These are phyloP conservation scores for Stachybotrys echinatus DNA, from an alignment of 2,329 filamentous ascomycete genomes.

Conservation along the genomic window DNA sequence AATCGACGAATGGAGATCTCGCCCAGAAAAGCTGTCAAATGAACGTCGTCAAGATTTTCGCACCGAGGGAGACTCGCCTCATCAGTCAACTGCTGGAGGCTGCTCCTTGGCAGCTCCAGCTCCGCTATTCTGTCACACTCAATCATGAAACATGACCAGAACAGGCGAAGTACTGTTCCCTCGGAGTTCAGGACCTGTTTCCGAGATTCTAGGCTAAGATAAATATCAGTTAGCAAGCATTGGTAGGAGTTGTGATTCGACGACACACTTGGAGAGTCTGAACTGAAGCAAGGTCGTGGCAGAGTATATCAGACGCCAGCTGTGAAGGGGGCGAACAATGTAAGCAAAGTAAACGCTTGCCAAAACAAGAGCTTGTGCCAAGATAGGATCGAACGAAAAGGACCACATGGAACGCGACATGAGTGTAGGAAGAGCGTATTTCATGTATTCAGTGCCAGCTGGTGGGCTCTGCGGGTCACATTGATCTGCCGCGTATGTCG, in stretches of 20 bases:
- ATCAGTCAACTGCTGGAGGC: constrained; percentile 23
- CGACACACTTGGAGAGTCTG: constrained; percentile 12
- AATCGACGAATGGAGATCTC: constrained; percentile 25
- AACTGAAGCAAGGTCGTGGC: constrained; percentile 24
- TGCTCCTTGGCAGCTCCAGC: constrained; percentile 24
- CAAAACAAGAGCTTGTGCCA: constrained; percentile 22
- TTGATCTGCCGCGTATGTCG: constrained; percentile 11
- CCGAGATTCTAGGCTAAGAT: constrained; percentile 9
- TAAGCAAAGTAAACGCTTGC: constrained; percentile 27
- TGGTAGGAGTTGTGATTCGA: not conserved
- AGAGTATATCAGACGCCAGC: constrained; percentile 25
- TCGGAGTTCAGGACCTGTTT: constrained; percentile 9
- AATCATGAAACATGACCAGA: constrained; percentile 25
- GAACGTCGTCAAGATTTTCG: constrained; percentile 15
- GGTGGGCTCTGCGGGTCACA: constrained; percentile 12
- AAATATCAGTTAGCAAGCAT: not conserved
- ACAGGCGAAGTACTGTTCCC: constrained; percentile 17
- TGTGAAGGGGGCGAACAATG: constrained; percentile 24
- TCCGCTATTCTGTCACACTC: constrained; percentile 26
- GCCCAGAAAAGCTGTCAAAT: constrained; percentile 21
- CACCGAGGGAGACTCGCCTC: constrained; percentile 21
- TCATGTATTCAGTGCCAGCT: constrained; percentile 24
- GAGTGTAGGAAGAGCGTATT: constrained; percentile 20
- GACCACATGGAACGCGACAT: constrained; percentile 21
- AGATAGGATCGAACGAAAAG: constrained; percentile 17